These are phyloP conservation scores for Fraxinus dipetala DNA, from an alignment of 305 asterid genomes.

Conservation along the genomic window DNA sequence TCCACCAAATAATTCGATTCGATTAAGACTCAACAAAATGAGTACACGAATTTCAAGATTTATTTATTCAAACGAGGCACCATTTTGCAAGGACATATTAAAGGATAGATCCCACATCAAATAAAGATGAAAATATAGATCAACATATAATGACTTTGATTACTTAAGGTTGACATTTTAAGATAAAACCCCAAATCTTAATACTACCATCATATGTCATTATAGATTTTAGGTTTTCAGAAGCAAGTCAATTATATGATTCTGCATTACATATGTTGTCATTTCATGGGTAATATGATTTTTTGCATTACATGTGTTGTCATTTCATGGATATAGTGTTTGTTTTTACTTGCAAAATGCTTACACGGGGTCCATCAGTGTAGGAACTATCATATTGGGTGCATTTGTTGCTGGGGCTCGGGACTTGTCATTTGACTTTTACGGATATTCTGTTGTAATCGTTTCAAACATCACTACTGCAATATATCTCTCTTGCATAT, in stretches of 20 bases:
- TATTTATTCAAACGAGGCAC: no score
- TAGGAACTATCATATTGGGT: constrained; percentile 26
- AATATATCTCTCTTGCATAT: constrained; percentile 27
- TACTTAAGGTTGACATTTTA: no score
- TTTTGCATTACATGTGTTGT: neutral
- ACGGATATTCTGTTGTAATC: constrained; percentile 24
- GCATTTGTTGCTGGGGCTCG: constrained; percentile 30
- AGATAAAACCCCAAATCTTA: no score
- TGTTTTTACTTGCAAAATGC: neutral
- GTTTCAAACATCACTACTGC: constrained; percentile 25
- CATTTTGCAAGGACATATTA: no score
- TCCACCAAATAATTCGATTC: no score
- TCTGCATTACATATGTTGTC: no score
- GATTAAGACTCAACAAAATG: no score
- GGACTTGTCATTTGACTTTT: constrained; percentile 25
- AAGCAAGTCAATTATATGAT: neutral
- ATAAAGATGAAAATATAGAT: no score
- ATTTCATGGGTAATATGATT: no score
- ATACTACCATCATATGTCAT: neutral
- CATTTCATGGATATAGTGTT: neutral
- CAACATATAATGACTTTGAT: no score
- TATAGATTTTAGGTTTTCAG: neutral
- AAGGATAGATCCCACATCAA: no score
- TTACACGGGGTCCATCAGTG: constrained; percentile 18
- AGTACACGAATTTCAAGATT: no score